phyloP scores from a whole-genome alignment of 306 rosid species.

The Ormosia semicastrata region DNA sequence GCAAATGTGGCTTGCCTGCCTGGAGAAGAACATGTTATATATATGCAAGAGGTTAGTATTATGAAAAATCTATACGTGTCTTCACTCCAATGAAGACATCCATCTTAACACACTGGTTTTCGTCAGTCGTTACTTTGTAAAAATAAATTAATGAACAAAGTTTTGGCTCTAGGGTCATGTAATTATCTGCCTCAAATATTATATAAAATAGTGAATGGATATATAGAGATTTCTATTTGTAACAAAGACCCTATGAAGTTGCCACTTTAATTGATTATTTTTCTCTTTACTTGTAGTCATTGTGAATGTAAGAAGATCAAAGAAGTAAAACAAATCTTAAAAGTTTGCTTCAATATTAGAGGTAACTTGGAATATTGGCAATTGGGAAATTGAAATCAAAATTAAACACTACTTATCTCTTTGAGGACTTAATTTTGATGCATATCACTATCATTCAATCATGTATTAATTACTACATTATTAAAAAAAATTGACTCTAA shows the following conservation, averaged over 20 bases:
- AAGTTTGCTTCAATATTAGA: not conserved
- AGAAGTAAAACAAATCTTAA: not conserved
- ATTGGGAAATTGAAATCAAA: too few species aligned
- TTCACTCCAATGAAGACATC: too few species aligned
- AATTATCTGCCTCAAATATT: not conserved
- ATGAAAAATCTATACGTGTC: not conserved
- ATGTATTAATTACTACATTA: too few species aligned
- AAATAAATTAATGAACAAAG: not conserved
- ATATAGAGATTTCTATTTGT: not conserved
- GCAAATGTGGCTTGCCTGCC: not conserved
- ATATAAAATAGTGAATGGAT: not conserved
- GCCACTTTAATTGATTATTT: not conserved
- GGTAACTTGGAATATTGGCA: not conserved
- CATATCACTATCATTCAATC: too few species aligned
- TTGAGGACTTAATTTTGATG: too few species aligned
- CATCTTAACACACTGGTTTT: not conserved
- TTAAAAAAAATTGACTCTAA: too few species aligned
- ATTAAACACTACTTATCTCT: too few species aligned
- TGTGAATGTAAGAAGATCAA: not conserved
- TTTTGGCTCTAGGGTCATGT: not conserved
- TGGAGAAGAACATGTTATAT: not conserved
- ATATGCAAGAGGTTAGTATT: not conserved
- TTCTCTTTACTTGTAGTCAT: not conserved
- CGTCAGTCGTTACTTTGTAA: not conserved
- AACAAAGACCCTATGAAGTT: not conserved